phyloP scores from a whole-genome alignment of 2,329 filamentous ascomycete species.

The Clonostachys rosea region DNA sequence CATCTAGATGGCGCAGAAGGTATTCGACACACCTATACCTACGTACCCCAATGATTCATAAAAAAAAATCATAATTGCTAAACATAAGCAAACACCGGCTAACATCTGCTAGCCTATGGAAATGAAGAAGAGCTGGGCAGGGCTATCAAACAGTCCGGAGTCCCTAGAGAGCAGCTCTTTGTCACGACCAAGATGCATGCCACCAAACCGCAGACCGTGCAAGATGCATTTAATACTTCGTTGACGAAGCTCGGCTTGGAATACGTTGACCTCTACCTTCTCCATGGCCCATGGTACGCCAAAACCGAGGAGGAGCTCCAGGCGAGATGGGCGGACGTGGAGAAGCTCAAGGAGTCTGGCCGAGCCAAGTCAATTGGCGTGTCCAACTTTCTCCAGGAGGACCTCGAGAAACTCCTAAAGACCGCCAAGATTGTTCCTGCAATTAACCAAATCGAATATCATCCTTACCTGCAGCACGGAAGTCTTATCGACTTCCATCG shows the following conservation, averaged over 20 bases:
- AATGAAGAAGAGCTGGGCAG: conserved; percentile 67
- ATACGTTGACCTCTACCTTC: conserved; percentile 69
- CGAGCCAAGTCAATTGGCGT: conserved; percentile 69
- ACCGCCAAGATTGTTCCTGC: conserved; percentile 60
- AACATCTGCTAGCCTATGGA: conserved; percentile 42
- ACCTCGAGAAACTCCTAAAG: conserved; percentile 51
- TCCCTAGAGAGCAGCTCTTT: conserved; percentile 65
- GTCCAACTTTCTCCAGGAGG: conserved; percentile 62
- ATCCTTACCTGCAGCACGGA: conserved; percentile 69
- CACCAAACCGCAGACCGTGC: conserved; percentile 32
- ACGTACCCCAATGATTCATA: not conserved
- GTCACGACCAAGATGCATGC: conserved; percentile 55
- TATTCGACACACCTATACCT: conserved; percentile 17
- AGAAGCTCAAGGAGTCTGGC: conserved; percentile 63
- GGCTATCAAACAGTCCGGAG: conserved; percentile 62
- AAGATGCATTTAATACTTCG: conserved; percentile 50
- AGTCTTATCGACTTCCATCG: conserved; percentile 53
- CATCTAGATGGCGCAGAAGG: conserved; percentile 74
- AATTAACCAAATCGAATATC: conserved; percentile 78
- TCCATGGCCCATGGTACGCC: conserved; percentile 54
- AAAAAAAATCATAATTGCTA: not conserved
- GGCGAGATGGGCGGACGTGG: conserved; percentile 52
- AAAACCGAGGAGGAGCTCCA: conserved; percentile 48
- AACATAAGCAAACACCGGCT: not conserved
- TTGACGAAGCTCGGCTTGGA: conserved; percentile 63